Conservation (phyloP, 2,329 filamentous ascomycete species). For the Drechslerella stenobrocha region DNA sequence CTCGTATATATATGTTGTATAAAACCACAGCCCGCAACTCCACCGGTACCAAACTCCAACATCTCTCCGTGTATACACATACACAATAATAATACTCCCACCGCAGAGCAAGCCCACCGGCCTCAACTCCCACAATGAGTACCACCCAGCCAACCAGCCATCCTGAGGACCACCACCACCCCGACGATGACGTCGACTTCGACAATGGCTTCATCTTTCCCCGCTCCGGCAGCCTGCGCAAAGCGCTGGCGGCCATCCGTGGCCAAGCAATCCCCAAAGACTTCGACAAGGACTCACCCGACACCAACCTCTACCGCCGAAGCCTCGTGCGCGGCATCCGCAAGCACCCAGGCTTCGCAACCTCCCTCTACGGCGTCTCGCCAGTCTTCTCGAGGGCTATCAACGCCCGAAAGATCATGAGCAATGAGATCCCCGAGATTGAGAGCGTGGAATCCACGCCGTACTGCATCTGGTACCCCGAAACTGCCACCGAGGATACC, state of each 20-base stretch:
- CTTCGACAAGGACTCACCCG: background rate
- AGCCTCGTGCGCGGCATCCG: constrained; percentile 8
- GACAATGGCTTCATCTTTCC: too few species aligned
- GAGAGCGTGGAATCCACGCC: constrained; percentile 52
- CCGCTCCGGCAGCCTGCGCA: too few species aligned
- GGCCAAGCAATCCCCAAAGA: background rate
- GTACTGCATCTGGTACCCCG: constrained; percentile 58
- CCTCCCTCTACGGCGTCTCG: background rate
- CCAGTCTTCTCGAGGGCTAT: constrained; percentile 38
- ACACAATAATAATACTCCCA: too few species aligned
- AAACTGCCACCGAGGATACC: constrained; percentile 55
- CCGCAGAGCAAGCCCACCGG: too few species aligned
- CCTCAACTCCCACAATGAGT: too few species aligned
- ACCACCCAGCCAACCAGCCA: too few species aligned
- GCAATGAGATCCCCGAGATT: constrained; percentile 54
- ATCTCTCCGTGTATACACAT: too few species aligned
- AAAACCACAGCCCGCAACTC: too few species aligned
- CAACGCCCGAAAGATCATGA: constrained; percentile 56
- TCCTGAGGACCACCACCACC: background rate
- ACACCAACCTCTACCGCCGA: background rate
- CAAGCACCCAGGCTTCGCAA: background rate
- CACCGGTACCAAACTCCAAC: too few species aligned
- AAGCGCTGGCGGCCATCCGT: background rate
- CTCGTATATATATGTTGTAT: too few species aligned
- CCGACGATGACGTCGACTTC: background rate